phyloP scores from a whole-genome alignment of 2,329 filamentous ascomycete genomes.

The Fusarium ambrosium region DNA sequence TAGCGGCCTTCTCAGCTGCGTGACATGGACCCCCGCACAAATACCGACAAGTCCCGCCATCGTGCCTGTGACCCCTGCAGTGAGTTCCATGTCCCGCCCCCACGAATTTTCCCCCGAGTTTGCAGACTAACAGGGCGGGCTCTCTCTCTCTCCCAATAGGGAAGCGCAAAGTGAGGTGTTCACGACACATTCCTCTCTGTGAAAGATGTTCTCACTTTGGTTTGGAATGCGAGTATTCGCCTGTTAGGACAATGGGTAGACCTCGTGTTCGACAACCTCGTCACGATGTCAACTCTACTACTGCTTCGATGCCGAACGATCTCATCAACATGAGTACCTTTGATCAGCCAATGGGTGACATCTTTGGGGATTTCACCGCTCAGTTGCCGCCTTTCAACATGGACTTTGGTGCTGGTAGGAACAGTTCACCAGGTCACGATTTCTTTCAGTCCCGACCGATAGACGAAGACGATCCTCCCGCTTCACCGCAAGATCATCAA shows the following conservation, averaged over 20 bases:
- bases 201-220: slow-evolving; percentile 37
- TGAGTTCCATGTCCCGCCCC: slow-evolving; percentile 8
- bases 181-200: slow-evolving; percentile 29
- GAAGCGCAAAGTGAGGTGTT: slow-evolving; percentile 34
- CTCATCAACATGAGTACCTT: slow-evolving; percentile 1
- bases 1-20: slow-evolving; percentile 1
- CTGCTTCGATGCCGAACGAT: not conserved
- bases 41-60: slow-evolving; percentile 34
- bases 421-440: not conserved
- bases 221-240: slow-evolving; percentile 30
- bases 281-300: not conserved
- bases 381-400: not conserved
- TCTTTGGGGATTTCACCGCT: not conserved
- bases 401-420: not conserved
- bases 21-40: slow-evolving; percentile 28
- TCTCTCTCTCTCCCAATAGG: slow-evolving; percentile 4
- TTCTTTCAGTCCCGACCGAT: not conserved
- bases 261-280: not conserved
- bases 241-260: slow-evolving; percentile 24
- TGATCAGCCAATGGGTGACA: not conserved
- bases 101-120: not conserved
- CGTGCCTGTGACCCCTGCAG: slow-evolving; percentile 35
- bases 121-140: not conserved
- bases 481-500: not conserved
- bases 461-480: not conserved